Evolutionary conservation across 768 basidiomycete genomes (phyloP), one percentile per base, ranked within the genome.

Genomic region (Albatrellus ellisii): DNA sequence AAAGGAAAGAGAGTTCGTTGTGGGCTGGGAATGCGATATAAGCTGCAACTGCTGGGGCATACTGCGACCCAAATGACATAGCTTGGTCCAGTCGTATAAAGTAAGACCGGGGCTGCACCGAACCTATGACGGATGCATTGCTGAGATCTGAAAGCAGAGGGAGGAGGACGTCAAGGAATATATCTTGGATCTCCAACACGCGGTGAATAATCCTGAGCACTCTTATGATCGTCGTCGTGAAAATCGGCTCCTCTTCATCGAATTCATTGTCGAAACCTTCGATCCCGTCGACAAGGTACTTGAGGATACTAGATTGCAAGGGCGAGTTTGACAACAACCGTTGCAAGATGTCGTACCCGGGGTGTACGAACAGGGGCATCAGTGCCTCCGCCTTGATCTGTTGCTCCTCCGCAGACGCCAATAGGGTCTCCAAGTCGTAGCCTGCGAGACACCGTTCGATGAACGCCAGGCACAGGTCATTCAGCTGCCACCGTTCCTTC

Each of bases 101-200:
- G 54, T 72, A 79, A 2, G 80, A 82, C 8, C 77, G 71, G 1
- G 80, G 65, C 46, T 76, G 72, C 12, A 74, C 58, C 6, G 63
- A 67, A 22, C 76, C 76, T 20, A 75, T 60, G 35, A 79, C 55
- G 0, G 71, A 57, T 0, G 71, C 57, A 46, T 70, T 72, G 46
- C 75, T 74, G 44, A 77, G 66, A 42, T 88, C 80, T 15, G 73
- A 64, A 6, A 92, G 70, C 17, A 82, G 62, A 2, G 89, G 88
- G 3, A 94, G 63, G 37, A 94, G 72, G 18, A 91, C 78, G 42
- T 97, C 90, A 31, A 91, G 67, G 66, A 92, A 95, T 42, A 89
- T 72, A 38, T 84, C 79, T 54, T 98, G 91, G 21, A 89, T 70
- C 48, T 90, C 85, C 44, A 97, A 64, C 0, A 84, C 70, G 1